phyloP scores from a whole-genome alignment of 2,329 filamentous ascomycete species.

The Fusarium brevicatenulatum region DNA sequence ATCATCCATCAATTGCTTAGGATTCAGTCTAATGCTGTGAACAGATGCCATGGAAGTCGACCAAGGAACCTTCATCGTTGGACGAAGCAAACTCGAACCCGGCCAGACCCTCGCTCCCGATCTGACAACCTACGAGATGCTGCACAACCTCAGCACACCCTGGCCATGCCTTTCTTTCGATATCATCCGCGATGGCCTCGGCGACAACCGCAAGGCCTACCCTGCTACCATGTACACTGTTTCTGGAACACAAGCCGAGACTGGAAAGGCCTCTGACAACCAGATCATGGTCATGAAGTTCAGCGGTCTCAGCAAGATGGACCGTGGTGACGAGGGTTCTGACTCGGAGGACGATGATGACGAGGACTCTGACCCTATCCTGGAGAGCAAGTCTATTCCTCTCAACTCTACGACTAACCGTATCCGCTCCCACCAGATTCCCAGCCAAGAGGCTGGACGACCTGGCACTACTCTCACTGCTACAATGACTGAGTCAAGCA shows the following conservation, averaged over 20 bases:
- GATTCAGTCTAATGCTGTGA: neutral
- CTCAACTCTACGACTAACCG: slow-evolving; percentile 91
- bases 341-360: slow-evolving; percentile 79
- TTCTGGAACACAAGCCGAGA: slow-evolving; percentile 91
- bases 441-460: slow-evolving; percentile 73
- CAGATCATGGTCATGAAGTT: slow-evolving; percentile 96
- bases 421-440: slow-evolving; percentile 85
- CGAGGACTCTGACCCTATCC: slow-evolving; percentile 85
- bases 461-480: slow-evolving; percentile 87
- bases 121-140: slow-evolving; percentile 95
- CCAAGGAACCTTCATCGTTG: slow-evolving; percentile 94
- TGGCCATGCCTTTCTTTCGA: slow-evolving; percentile 99
- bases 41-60: slow-evolving; percentile 89
- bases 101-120: slow-evolving; percentile 93
- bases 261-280: slow-evolving; percentile 80
- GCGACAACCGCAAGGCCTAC: slow-evolving; percentile 90
- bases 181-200: slow-evolving; percentile 84
- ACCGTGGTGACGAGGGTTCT: slow-evolving; percentile 73
- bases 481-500: slow-evolving; percentile 88
- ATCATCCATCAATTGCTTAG: fast-evolving
- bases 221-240: slow-evolving; percentile 96
- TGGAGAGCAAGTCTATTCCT: slow-evolving; percentile 91
- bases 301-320: slow-evolving; percentile 89
- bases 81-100: slow-evolving; percentile 87
- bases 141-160: slow-evolving; percentile 91